phyloP scores from a whole-genome alignment of 2,329 filamentous ascomycete genomes.

The Nigrograna mackinnonii region DNA sequence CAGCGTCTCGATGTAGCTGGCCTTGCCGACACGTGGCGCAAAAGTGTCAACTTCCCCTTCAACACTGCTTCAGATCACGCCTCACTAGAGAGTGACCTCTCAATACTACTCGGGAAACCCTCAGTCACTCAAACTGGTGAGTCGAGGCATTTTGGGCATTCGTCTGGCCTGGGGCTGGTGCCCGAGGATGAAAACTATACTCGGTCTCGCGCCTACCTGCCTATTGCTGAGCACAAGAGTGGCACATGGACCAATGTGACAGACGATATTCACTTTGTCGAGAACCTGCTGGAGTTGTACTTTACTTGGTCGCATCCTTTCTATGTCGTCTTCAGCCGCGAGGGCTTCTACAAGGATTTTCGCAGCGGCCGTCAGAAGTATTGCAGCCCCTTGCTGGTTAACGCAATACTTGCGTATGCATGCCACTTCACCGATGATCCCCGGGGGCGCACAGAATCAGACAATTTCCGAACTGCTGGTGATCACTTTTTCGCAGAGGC shows the following conservation, averaged over 20 bases:
- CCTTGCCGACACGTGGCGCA: constrained; percentile 45
- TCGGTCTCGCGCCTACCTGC: constrained; percentile 2
- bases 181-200: constrained; percentile 37
- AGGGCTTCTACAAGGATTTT: constrained; percentile 71
- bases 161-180: constrained; percentile 40
- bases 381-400: constrained; percentile 70
- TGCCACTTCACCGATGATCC: constrained; percentile 71
- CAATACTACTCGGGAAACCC: constrained; percentile 41
- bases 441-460: constrained; percentile 64
- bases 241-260: constrained; percentile 65
- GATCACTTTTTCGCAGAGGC: constrained; percentile 77
- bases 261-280: constrained; percentile 59
- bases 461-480: constrained; percentile 67
- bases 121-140: constrained; percentile 34
- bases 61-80: constrained; percentile 22
- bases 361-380: constrained; percentile 63
- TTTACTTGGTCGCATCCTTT: constrained; percentile 76
- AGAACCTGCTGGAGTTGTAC: constrained; percentile 68
- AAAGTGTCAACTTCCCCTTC: constrained; percentile 37
- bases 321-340: constrained; percentile 72
- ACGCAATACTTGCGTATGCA: constrained; percentile 66
- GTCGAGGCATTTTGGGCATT: constrained; percentile 42
- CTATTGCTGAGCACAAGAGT: constrained; percentile 18
- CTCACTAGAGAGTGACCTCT: constrained; percentile 39
- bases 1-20: constrained; percentile 42